Evolutionary conservation across 2,329 filamentous ascomycete genomes (phyloP), one percentile per base, ranked within the genome.

Genomic region (Diaporthe vexans): DNA sequence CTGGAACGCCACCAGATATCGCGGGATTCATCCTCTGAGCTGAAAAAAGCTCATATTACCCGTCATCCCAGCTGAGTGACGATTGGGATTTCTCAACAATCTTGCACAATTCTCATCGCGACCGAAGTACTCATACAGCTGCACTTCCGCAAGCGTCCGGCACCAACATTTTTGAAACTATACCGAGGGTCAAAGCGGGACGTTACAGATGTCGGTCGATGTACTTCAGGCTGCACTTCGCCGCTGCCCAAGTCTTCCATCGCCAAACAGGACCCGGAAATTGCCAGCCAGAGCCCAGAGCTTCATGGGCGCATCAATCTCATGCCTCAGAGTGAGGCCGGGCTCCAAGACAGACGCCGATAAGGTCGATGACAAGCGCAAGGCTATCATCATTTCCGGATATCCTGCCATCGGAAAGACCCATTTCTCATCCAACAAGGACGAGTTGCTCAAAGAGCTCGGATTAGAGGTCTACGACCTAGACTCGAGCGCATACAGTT

Each of bases 321-420:
- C 63, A 21, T 68, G 48, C 63, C 57, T 26, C 24, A 24, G 33
- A 15, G n/a, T 17, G 33, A n/a, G 33, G 29, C 33, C 17, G 2
- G 3, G 13, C 29, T 48, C 46, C 19, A 48, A 26, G 58, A 8
- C 9, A 6, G 15, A 33, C 19, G 54, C 1, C 17, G 21, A 43
- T 1, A 7, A 37, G 40, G 58, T 4, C 6, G 29, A 24, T 24
- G 71, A 69, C 71, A 73, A 29, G 52, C 61, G 21, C 15, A 58
- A 57, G 21, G 71, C 59, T 4, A 67, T 75, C 1, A 71, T 75
- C 33, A 58, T 75, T 24, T 52, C 74, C 24, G 74, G 74, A 7
- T 75, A 71, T 33, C 48, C 56, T 3, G 72, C 71, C 35, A 73
- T 75, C 40, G 74, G 74, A 13, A 75, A 75, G 56, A 71, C 71